Evolutionary conservation across 2,329 filamentous ascomycete species (phyloP).

Genomic region (Ambrosiella cleistominuta): DNA sequence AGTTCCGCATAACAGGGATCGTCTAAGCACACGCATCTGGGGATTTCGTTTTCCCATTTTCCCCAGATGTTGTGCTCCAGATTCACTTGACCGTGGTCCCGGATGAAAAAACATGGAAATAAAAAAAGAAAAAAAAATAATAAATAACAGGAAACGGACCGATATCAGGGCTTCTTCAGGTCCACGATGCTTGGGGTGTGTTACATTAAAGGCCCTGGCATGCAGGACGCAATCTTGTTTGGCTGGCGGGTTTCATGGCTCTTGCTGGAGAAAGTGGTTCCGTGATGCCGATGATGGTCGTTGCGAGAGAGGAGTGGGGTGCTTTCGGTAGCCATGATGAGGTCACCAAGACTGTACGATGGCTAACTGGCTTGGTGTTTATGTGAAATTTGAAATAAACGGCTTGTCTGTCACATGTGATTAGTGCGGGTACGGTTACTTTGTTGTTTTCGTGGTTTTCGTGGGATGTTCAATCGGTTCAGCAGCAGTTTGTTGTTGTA

Average conservation of each 20-base stretch:
- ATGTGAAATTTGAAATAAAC: too few species aligned
- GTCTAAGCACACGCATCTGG: neutral
- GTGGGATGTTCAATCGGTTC: too few species aligned
- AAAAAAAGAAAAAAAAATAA: neutral
- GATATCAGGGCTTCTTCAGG: constrained; percentile 1
- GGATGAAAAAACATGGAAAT: neutral
- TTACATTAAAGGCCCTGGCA: constrained; percentile 8
- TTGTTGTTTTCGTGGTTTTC: too few species aligned
- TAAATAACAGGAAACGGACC: neutral
- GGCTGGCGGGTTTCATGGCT: neutral
- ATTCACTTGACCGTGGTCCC: neutral
- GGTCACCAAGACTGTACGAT: too few species aligned
- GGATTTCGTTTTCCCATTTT: neutral
- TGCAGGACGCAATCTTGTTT: constrained; percentile 3
- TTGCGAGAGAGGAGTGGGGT: neutral
- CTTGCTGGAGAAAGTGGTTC: neutral
- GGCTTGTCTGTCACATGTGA: too few species aligned
- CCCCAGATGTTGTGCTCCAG: constrained; percentile 1
- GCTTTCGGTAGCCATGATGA: neutral
- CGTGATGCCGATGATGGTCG: neutral
- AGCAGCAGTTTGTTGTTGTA: neutral
- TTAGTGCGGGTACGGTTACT: too few species aligned
- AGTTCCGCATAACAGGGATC: neutral
- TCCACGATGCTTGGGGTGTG: neutral
- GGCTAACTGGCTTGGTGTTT: too few species aligned